Evolutionary conservation across 2,329 filamentous ascomycete species (phyloP).

Genomic region (Ceratocystis eucalypticola): DNA sequence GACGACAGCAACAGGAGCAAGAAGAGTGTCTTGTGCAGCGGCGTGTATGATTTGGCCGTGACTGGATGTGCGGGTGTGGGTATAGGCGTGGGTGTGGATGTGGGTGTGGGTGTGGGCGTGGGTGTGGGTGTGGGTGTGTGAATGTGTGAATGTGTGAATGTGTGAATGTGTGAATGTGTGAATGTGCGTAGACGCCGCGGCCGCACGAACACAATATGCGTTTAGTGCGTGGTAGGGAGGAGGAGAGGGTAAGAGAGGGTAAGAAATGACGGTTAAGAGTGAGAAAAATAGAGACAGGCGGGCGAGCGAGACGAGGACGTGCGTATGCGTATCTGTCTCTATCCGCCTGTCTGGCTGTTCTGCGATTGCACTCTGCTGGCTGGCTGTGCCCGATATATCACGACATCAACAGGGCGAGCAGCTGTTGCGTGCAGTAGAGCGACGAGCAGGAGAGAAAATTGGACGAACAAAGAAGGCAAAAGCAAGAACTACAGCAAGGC

Average conservation of each 20-base stretch:
- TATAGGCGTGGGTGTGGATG: no score
- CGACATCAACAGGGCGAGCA: neutral
- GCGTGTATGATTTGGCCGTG: neutral
- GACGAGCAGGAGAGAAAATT: neutral
- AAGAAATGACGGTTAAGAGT: slow-evolving; percentile 8
- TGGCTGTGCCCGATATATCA: neutral
- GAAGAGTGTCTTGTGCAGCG: no score
- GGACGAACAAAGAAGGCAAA: neutral
- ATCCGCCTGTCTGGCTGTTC: neutral
- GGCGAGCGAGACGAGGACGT: neutral
- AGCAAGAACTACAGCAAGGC: neutral
- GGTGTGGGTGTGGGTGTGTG: neutral
- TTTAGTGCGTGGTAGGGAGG: slow-evolving; percentile 20
- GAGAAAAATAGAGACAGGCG: neutral
- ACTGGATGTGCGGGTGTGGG: neutral
- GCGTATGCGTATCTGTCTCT: neutral
- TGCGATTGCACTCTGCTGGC: neutral
- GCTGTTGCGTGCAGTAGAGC: neutral
- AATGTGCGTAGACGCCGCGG: no score
- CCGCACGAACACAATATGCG: no score
- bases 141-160: neutral
- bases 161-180: neutral
- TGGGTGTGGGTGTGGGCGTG: neutral
- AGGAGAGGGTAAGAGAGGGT: slow-evolving; percentile 15
- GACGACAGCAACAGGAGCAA: no score